These are phyloP conservation scores for Achaetomium macrosporum DNA, from an alignment of 2,329 filamentous ascomycete species.

Conservation along the genomic window DNA sequence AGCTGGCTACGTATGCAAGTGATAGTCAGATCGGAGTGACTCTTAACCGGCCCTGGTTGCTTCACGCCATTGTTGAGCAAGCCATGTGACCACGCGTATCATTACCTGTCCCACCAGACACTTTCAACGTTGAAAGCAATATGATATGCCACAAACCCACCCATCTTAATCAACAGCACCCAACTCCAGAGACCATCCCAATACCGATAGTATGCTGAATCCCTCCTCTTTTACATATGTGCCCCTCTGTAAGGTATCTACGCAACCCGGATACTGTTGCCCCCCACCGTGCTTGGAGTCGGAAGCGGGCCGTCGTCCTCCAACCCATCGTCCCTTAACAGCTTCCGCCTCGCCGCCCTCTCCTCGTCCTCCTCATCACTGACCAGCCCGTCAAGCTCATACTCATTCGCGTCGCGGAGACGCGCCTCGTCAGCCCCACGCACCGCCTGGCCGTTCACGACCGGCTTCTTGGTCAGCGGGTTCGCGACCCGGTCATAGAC, in stretches of 20 bases:
- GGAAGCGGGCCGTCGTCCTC: conserved; percentile 34
- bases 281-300: conserved; percentile 44
- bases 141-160: no score
- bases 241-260: background rate
- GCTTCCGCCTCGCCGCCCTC: conserved; percentile 33
- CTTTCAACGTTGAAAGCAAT: no score
- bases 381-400: conserved; percentile 85
- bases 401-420: conserved; percentile 79
- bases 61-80: no score
- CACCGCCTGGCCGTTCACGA: conserved; percentile 31
- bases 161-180: background rate
- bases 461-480: conserved; percentile 35
- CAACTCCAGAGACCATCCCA: background rate
- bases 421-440: conserved; percentile 45
- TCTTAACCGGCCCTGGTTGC: no score
- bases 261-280: conserved; percentile 16
- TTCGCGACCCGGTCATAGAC: conserved; percentile 65
- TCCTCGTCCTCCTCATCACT: conserved; percentile 74
- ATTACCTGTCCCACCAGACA: no score
- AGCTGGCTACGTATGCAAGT: no score
- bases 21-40: no score
- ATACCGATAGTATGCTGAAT: background rate
- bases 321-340: conserved; percentile 28
- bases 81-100: no score
- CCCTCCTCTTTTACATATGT: background rate